These are phyloP conservation scores for Krasilnikovozyma curviuscula DNA, from an alignment of 768 basidiomycete species.

Conservation along the genomic window DNA sequence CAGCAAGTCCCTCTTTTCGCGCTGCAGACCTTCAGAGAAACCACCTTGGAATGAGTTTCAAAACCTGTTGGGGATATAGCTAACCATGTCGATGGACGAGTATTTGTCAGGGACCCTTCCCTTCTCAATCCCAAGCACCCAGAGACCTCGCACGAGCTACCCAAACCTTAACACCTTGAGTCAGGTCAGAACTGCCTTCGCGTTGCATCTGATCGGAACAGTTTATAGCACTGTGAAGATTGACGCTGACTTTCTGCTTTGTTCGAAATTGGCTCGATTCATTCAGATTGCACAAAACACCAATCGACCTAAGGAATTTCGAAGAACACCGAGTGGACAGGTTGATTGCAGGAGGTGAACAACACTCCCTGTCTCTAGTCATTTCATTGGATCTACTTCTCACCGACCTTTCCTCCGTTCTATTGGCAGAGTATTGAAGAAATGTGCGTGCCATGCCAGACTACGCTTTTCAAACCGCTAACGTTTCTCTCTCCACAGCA, in stretches of 20 bases:
- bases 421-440: conserved; percentile 2
- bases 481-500: conserved; percentile 27
- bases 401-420: background rate
- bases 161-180: conserved; percentile 10
- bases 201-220: background rate
- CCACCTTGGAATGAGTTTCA: too few species aligned
- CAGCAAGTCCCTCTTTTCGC: too few species aligned
- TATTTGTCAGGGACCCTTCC: too few species aligned
- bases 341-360: conserved; percentile 8
- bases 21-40: too few species aligned
- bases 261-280: background rate
- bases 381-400: background rate
- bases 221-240: too few species aligned
- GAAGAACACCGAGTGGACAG: conserved; percentile 5
- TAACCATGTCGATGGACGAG: too few species aligned
- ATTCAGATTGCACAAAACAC: background rate
- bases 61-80: too few species aligned
- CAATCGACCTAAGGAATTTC: background rate
- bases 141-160: conserved; percentile 1
- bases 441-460: background rate
- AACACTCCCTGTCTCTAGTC: too few species aligned
- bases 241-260: background rate
- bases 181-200: background rate
- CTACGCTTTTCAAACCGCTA: background rate
- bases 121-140: too few species aligned